phyloP scores from a whole-genome alignment of 768 basidiomycete species.

The Kwoniella dendrophila region DNA sequence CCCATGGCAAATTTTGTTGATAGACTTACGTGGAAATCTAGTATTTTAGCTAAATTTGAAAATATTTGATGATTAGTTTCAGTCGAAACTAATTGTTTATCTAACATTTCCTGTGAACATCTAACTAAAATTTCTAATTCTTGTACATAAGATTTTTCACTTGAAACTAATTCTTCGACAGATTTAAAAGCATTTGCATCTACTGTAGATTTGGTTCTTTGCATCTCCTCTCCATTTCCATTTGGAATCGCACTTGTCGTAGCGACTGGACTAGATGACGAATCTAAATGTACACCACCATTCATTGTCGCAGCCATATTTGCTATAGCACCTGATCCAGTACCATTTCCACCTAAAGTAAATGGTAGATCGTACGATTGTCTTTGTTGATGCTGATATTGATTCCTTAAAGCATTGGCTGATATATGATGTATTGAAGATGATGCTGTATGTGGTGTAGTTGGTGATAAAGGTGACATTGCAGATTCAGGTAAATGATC shows the following conservation, averaged over 20 bases:
- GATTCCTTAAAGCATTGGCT: conserved; percentile 6
- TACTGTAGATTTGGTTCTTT: conserved; percentile 27
- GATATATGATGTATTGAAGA: conserved; percentile 11
- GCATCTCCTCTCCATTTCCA: conserved; percentile 32
- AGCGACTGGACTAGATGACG: conserved; percentile 5
- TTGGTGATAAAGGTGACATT: conserved; percentile 57
- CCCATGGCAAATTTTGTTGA: not conserved
- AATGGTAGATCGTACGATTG: conserved; percentile 48
- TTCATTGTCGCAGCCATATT: conserved; percentile 50
- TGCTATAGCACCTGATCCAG: conserved; percentile 39
- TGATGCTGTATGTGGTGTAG: conserved; percentile 25
- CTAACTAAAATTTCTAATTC: conserved; percentile 96
- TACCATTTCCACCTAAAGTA: conserved; percentile 42
- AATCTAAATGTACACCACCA: conserved; percentile 41
- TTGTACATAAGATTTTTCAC: conserved; percentile 93
- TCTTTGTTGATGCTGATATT: too few species aligned
- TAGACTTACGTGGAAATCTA: conserved; percentile 83
- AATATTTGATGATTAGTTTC: conserved; percentile 96
- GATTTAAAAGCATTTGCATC: conserved; percentile 48
- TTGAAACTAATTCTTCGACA: conserved; percentile 84
- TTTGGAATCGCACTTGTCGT: not conserved
- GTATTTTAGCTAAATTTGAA: conserved; percentile 86
- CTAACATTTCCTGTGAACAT: conserved; percentile 81
- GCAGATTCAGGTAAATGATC: conserved; percentile 54
- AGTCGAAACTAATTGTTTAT: conserved; percentile 81